These are phyloP conservation scores for Piper betle DNA, from an alignment of 164 flowering plant genomes.

Conservation along the genomic window DNA sequence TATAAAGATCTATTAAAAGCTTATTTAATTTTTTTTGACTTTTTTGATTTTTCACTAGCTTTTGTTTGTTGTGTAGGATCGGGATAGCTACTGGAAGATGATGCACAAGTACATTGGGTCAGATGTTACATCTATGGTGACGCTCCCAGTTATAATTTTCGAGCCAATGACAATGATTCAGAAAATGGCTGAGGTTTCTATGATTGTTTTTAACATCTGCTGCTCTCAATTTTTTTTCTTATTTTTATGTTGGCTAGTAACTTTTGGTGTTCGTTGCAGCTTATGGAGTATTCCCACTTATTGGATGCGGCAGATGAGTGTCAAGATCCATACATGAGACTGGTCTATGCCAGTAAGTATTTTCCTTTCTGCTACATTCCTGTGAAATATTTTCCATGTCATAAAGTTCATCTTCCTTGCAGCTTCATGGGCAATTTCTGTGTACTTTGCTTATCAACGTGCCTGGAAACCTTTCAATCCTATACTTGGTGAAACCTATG, in stretches of 20 bases:
- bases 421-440: slow-evolving; percentile 83
- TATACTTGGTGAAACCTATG: slow-evolving; percentile 84
- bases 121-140: slow-evolving; percentile 82
- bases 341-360: slow-evolving; percentile 72
- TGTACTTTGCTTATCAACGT: slow-evolving; percentile 65
- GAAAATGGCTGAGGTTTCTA: slow-evolving; percentile 79
- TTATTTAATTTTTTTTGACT: no score
- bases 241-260: not conserved
- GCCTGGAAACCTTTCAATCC: slow-evolving; percentile 95
- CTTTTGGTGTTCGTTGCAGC: slow-evolving; percentile 23
- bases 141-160: slow-evolving; percentile 78
- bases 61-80: slow-evolving; percentile 26
- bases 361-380: not conserved
- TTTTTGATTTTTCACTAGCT: not conserved
- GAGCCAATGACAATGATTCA: slow-evolving; percentile 92
- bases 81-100: slow-evolving; percentile 82
- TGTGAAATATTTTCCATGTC: no score
- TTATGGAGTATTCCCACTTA: slow-evolving; percentile 79
- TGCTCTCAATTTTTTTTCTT: not conserved
- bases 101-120: slow-evolving; percentile 80
- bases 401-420: slow-evolving; percentile 13
- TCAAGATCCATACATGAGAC: slow-evolving; percentile 83
- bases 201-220: not conserved
- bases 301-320: slow-evolving; percentile 78
- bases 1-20: no score